phyloP scores from a whole-genome alignment of 176 grass and related monocot genomes.

The Typha latifolia region DNA sequence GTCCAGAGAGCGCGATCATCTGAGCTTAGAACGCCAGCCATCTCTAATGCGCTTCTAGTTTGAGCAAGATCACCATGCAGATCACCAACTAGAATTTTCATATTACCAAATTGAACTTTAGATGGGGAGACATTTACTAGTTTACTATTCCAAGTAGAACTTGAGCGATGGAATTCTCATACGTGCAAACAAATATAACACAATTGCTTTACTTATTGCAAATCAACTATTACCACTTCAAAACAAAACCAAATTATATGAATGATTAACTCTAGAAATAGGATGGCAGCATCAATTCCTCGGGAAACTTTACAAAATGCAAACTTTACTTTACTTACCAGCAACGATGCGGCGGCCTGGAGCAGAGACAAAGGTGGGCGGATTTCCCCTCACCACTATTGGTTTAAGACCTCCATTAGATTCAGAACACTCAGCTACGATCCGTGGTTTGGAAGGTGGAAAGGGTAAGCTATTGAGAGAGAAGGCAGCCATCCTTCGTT shows the following conservation, averaged over 20 bases:
- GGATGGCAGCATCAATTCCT: too few relatives aligned
- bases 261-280: not conserved
- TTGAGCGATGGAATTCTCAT: too few relatives aligned
- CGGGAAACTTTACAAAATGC: not conserved
- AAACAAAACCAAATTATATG: too few relatives aligned
- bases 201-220: too few relatives aligned
- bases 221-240: too few relatives aligned
- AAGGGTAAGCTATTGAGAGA: slow-evolving; percentile 23
- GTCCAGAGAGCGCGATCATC: slow-evolving; percentile 52
- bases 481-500: slow-evolving; percentile 34
- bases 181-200: not conserved
- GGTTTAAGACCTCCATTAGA: slow-evolving; percentile 15
- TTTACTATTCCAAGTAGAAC: too few relatives aligned
- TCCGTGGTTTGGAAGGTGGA: slow-evolving; percentile 11
- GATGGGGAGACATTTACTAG: too few relatives aligned
- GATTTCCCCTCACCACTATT: slow-evolving; percentile 56
- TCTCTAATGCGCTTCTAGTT: slow-evolving; percentile 49
- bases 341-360: slow-evolving; percentile 76
- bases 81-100: slow-evolving; percentile 57
- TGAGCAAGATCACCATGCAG: slow-evolving; percentile 82
- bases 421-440: slow-evolving; percentile 12
- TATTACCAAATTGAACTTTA: slow-evolving; percentile 9
- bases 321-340: slow-evolving; percentile 29
- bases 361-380: slow-evolving; percentile 65
- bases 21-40: slow-evolving; percentile 61